Evolutionary conservation across 441 rosid species (phyloP), one percentile per base, ranked within the genome.

Genomic region (Rhodomyrtus psidioides): DNA sequence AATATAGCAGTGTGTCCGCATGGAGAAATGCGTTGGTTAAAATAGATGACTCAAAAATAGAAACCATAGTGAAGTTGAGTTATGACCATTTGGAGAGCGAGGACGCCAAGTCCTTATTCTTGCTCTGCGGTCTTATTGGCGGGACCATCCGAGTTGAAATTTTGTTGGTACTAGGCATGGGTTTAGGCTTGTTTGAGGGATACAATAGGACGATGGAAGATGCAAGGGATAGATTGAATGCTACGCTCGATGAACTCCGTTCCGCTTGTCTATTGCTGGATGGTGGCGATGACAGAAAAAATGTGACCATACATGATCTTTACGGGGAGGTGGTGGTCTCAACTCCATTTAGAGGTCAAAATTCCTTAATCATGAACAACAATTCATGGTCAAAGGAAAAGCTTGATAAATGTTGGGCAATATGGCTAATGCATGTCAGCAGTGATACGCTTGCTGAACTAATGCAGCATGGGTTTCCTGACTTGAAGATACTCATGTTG

Each of bases 1-100:
- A 62, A 62, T 1, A 8, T 0, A 30, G 24, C 3, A 0, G 0
- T 2, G 6, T 1, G 44, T 4, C 6, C 0, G 26, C 75, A 30
- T 62, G 75, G 75, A 17, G 4, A 62, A 0, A 17, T 2, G 26
- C 2, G 0, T 17, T 62, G 7, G 17, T 7, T 8, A 30, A 9
- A 62, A 30, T 62, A 62, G 7, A 62, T 0, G 2, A 30, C 0
- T 0, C 6, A 62, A 4, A 30, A 0, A 30, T 17, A 4, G 75
- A 62, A 30, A 62, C 13, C 0, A 62, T 62, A 62, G 44, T 62
- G 1, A 17, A 2, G 44, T 4, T 30, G 75, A 17, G 24, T 62
- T 30, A 30, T 0, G 24, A 30, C 13, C 75, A 62, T 30, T 2
- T 62, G 24, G 0, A 62, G 24, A 16, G 44, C 16, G 44, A 30